Conservation (phyloP, 257 asterid species). For the Solanum habrochaites region DNA sequence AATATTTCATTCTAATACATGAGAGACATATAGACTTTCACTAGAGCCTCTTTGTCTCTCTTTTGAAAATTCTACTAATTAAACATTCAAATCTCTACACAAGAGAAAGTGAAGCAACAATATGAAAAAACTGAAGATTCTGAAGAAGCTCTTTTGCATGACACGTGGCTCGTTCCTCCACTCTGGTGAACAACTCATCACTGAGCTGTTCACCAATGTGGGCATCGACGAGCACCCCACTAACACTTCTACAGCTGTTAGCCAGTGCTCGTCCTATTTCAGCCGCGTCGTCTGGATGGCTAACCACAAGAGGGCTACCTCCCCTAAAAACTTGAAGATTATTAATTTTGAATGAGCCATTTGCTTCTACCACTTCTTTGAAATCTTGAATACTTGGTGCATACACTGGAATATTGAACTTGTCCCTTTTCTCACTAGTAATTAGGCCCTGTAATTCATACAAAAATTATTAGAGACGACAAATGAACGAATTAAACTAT, state of each 20-base stretch:
- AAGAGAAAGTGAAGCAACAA: conserved; percentile 85
- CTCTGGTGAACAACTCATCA: conserved; percentile 61
- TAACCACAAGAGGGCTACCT: conserved; percentile 91
- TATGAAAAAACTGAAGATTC: conserved; percentile 73
- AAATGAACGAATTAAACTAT: background rate
- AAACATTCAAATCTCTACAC: conserved; percentile 8
- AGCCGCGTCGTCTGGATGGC: conserved; percentile 60
- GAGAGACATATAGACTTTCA: background rate
- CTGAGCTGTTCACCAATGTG: conserved; percentile 76
- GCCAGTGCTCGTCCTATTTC: conserved; percentile 89
- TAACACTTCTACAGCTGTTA: conserved; percentile 72
- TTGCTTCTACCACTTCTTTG: conserved; percentile 78
- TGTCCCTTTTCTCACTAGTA: conserved; percentile 61
- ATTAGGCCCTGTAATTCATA: conserved; percentile 48
- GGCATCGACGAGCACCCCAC: conserved; percentile 90
- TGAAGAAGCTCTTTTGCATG: conserved; percentile 70
- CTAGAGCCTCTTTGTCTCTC: background rate
- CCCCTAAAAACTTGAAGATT: conserved; percentile 70
- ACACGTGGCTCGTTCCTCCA: conserved; percentile 49
- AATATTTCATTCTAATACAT: background rate
- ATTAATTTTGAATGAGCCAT: conserved; percentile 58
- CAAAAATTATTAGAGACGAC: background rate
- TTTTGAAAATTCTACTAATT: background rate
- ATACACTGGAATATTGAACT: conserved; percentile 81
- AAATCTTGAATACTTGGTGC: conserved; percentile 89